Base-by-base conservation (phyloP, 2,329 filamentous ascomycete genomes). In the Phaeosphaeriaceae sp. region DNA sequence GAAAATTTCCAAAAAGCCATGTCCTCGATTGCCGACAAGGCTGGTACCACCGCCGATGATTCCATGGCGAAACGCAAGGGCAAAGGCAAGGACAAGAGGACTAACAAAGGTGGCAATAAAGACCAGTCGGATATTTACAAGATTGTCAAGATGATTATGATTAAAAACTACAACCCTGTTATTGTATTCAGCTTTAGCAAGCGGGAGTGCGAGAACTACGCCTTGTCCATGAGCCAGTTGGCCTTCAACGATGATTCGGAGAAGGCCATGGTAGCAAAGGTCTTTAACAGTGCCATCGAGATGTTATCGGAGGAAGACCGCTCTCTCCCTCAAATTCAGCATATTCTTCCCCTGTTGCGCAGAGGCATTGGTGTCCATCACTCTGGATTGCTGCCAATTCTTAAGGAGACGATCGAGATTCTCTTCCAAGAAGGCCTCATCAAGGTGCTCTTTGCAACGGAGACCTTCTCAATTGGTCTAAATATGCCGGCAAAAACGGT, bases 131-230 rank as follows among this genome's bases (percentile, higher is more conserved):
- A 99, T 74, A 96, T 99, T 54, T 92, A 91, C 79, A 97, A 97
- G 81, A 96, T 99, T 66, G 89, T 99, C 60, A 90, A 89, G 74
- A 99, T 99, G 94, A 96, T 97, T 63, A 96, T 99, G 87, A 83
- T 90, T 76, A 96, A 92, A 78, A 94, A 89, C 70, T 95, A 94
- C 76, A 97, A 99, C 67, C 94, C 94, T 0, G 94, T 97, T 64
- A 99, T 99, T 70, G 92, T 99, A 32, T 99, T 99, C 83, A 97
- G 93, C 75, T 99, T 99, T 79, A 97, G 92, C 81, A 99, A 99
- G 79, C 84, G 93, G 59, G 93, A 97, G 66, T 97, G 93, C 71
- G 94, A 99, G 76, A 86, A 87, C 55, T 87, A 94, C 73, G 94
- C 94, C 1, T 79, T 99, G 38, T 85, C 91, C 61, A 92, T 97